Evolutionary conservation across 2,329 filamentous ascomycete species (phyloP), one percentile per base, ranked within the genome.

Genomic region (Penicillium sp.): DNA sequence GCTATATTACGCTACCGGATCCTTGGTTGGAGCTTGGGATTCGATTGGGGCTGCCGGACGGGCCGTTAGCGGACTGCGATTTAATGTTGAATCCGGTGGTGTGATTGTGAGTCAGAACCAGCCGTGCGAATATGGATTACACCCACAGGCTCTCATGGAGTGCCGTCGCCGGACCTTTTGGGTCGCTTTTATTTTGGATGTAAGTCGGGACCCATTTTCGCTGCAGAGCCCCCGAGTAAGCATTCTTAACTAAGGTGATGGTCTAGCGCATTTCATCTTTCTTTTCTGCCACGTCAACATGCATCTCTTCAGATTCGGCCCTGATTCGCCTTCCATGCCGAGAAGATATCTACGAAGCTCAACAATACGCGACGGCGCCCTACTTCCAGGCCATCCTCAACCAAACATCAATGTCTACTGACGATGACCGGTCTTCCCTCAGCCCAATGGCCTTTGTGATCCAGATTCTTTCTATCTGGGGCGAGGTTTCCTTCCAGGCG

Each of bases 101-200:
- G 73, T 84, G 75, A 62, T 79, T 71, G 69, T 82, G 5, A 73
- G 76, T 1, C 82, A 83, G 53, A 76, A 76, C 14, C 69, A 75
- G n/a, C 69, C 70, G 0, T 83, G 81, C 56, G 85, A 86, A 4
- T 87, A 86, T 68, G 84, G 82, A 22, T 80, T 90, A 64, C 84
- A 83, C 66, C 82, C 80, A 59, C 75, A 76, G 53, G 85, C 84
- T 33, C 84, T 88, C 66, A 82, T 84, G 26, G 90, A 93, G 75
- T 88, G 87, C 67, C 83, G 86, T 61, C 83, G 89, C 64, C 82
- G 90, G 58, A 91, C 88, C 0, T 89, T 91, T 69, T 93, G 89
- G 89, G 85, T 87, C 30, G 83, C 86, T 55, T 90, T 88, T 66
- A 78, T 91, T 67, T 83, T 90, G 73, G 90, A 92, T 75, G 82